These are phyloP conservation scores for Capillidium heterosporum DNA, from an alignment of 371 early-diverging fungal species.

Conservation along the genomic window DNA sequence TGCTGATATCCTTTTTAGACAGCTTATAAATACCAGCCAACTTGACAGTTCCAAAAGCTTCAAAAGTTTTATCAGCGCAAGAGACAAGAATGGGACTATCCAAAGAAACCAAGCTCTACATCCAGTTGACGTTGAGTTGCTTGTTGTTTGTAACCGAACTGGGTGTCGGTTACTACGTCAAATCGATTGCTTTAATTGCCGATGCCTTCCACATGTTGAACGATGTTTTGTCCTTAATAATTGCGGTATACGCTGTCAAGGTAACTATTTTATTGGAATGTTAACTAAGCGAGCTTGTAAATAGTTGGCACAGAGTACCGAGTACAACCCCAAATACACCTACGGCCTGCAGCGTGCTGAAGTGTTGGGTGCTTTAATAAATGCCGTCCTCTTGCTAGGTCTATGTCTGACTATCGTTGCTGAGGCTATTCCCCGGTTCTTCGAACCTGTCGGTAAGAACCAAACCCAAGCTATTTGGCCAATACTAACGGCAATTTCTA, in stretches of 20 bases:
- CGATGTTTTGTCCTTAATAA: slow-evolving; percentile 57
- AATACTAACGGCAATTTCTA: slow-evolving; percentile 6
- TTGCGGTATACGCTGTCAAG: slow-evolving; percentile 73
- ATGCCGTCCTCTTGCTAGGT: slow-evolving; percentile 74
- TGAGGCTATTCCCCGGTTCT: slow-evolving; percentile 74
- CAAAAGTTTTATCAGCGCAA: too few species aligned
- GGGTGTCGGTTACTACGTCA: slow-evolving; percentile 49
- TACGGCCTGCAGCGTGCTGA: slow-evolving; percentile 89
- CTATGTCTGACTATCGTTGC: slow-evolving; percentile 75
- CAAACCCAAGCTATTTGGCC: background rate
- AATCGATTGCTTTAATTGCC: slow-evolving; percentile 76
- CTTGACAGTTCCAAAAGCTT: too few species aligned
- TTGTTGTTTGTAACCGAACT: slow-evolving; percentile 61
- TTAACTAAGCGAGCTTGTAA: background rate
- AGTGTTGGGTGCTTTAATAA: slow-evolving; percentile 76
- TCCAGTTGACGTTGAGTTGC: slow-evolving; percentile 41
- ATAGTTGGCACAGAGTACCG: slow-evolving; percentile 22
- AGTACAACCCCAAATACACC: slow-evolving; percentile 40
- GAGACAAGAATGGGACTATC: slow-evolving; percentile 8
- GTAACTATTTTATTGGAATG: slow-evolving; percentile 15
- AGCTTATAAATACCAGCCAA: too few species aligned
- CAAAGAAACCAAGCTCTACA: slow-evolving; percentile 20
- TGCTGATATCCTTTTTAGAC: too few species aligned
- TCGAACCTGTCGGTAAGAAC: slow-evolving; percentile 25
- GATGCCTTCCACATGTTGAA: slow-evolving; percentile 88